Percentiles rank a stretch among this genome's conserved stretches.
Conservation (phyloP, 495 filamentous ascomycete genomes). For the Viridothelium virens region DNA sequence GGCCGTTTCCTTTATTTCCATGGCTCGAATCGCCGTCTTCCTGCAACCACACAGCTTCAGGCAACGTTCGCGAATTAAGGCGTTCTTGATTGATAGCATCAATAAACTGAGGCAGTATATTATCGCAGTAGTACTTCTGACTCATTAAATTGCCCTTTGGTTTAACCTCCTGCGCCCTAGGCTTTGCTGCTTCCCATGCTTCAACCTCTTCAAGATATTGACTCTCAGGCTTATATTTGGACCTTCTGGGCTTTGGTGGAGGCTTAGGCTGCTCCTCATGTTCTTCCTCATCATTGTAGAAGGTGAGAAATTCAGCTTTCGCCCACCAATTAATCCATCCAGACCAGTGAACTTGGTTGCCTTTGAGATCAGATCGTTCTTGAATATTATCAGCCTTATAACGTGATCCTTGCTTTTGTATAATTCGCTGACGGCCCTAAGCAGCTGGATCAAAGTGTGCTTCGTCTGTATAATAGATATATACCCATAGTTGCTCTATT, state of each 20-base stretch:
- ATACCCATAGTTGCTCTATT: neutral
- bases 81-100: neutral
- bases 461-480: neutral
- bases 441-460: neutral
- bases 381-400: neutral
- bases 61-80: neutral
- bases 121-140: neutral
- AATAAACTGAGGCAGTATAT: neutral
- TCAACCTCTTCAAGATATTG: neutral
- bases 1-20: neutral
- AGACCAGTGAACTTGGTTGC: neutral
- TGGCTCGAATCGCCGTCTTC: conserved; percentile 7
- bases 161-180: neutral
- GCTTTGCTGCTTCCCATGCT: neutral
- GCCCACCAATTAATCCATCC: neutral
- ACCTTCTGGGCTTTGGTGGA: neutral
- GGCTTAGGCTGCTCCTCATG: neutral
- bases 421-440: neutral
- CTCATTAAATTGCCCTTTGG: neutral
- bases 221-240: neutral
- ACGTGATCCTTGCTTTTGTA: neutral
- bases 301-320: neutral
- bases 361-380: neutral
- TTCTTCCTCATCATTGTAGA: neutral
- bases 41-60: neutral